These are phyloP conservation scores for Tetragonia tetragonoides DNA, from an alignment of 148 eudicot species.

Conservation along the genomic window DNA sequence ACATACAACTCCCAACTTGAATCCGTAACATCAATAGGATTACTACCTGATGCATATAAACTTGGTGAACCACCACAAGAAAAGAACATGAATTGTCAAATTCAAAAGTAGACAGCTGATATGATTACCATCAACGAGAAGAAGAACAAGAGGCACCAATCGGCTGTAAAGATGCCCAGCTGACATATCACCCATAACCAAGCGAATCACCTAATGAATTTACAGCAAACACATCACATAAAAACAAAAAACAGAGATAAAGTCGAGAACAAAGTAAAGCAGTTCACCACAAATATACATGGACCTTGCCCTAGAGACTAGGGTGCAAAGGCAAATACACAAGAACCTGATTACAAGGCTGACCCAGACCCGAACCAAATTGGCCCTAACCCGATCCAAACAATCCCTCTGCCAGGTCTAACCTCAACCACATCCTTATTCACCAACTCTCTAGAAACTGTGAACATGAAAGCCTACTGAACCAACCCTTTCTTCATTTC, in stretches of 20 bases:
- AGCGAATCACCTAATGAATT: constrained; percentile 54
- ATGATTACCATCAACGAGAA: constrained; percentile 83
- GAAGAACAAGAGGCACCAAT: constrained; percentile 89
- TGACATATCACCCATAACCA: constrained; percentile 52
- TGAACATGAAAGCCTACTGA: background rate
- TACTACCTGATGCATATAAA: constrained; percentile 63
- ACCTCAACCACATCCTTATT: too few relatives aligned
- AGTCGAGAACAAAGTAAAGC: background rate
- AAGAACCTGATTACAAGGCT: background rate
- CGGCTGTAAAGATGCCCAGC: constrained; percentile 80
- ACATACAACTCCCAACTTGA: constrained; percentile 81
- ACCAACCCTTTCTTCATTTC: background rate
- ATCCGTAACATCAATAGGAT: constrained; percentile 84
- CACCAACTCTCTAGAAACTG: too few relatives aligned
- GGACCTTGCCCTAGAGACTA: background rate
- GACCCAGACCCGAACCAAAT: background rate
- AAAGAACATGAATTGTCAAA: background rate
- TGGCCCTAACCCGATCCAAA: too few relatives aligned
- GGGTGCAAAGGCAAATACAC: background rate
- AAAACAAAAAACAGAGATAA: background rate
- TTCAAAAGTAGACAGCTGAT: background rate
- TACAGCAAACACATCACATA: background rate
- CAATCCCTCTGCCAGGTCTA: too few relatives aligned
- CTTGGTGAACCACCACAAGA: background rate
- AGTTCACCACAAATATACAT: background rate